Evolutionary conservation across 805 yeast species (phyloP).

Genomic region (Metschnikowia arizonensis): DNA sequence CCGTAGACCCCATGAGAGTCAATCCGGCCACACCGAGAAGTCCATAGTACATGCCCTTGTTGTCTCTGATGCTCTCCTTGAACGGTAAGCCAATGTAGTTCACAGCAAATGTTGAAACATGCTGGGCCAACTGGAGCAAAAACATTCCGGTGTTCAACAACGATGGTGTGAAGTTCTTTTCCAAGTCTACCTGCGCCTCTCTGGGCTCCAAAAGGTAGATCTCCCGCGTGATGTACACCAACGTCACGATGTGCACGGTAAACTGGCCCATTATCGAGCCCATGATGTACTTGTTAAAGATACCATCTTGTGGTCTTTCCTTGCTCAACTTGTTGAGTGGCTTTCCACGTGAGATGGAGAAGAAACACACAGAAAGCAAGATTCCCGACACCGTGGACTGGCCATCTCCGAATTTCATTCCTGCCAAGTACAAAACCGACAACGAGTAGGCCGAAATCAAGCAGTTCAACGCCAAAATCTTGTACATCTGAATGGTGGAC

Average conservation of each 20-base stretch:
- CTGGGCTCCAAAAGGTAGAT: constrained; percentile 89
- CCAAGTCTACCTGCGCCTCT: constrained; percentile 84
- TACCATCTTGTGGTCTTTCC: constrained; percentile 96
- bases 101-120: constrained; percentile 95
- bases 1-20: constrained; percentile 90
- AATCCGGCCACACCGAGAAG: constrained; percentile 84
- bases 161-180: constrained; percentile 83
- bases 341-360: constrained; percentile 90
- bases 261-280: constrained; percentile 96
- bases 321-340: constrained; percentile 85
- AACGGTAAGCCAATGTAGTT: constrained; percentile 97
- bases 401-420: constrained; percentile 96
- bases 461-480: constrained; percentile 94
- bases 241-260: constrained; percentile 81
- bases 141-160: constrained; percentile 94
- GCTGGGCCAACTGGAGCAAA: constrained; percentile 90
- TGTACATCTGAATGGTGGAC: constrained; percentile 98
- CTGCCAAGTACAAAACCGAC: constrained; percentile 91
- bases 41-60: constrained; percentile 97
- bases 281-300: constrained; percentile 92
- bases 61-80: constrained; percentile 83
- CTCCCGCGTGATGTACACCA: constrained; percentile 77
- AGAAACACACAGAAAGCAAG: constrained; percentile 87
- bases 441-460: constrained; percentile 93
- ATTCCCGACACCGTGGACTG: constrained; percentile 97